phyloP scores from a whole-genome alignment of 1,139 yeast species.

The Pichia sp. region DNA sequence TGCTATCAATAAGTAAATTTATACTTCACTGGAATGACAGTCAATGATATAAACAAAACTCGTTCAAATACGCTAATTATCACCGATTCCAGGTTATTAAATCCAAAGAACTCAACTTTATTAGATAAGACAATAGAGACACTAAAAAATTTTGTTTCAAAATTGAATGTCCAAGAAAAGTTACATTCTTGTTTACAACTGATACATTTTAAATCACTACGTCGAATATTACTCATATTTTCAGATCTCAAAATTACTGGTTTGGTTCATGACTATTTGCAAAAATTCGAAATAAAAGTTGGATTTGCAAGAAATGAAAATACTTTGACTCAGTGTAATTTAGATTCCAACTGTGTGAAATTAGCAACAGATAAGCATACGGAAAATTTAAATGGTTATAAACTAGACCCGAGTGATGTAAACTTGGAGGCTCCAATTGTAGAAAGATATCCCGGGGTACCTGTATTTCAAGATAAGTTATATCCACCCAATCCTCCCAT shows the following conservation, averaged over 20 bases:
- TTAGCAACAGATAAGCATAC: no score
- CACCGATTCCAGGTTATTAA: conserved; percentile 21
- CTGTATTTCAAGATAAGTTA: conserved; percentile 4
- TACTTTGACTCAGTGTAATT: background rate
- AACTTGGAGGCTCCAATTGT: background rate
- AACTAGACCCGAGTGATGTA: background rate
- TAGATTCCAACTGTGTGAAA: background rate
- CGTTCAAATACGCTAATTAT: conserved; percentile 27
- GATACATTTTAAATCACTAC: conserved; percentile 24
- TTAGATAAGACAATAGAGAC: conserved; percentile 19
- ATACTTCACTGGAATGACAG: background rate
- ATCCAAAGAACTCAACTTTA: conserved; percentile 18
- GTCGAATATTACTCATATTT: conserved; percentile 28
- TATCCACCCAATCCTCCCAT: conserved; percentile 23
- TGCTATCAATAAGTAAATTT: no score
- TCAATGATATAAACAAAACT: background rate
- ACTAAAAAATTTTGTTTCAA: conserved; percentile 17
- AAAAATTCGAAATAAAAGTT: conserved; percentile 18
- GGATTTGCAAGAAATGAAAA: conserved; percentile 22
- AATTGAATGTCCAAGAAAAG: conserved; percentile 10
- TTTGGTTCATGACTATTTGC: conserved; percentile 17
- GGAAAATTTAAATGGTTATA: background rate
- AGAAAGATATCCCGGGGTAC: conserved; percentile 8
- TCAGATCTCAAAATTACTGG: conserved; percentile 17
- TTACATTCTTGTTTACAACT: conserved; percentile 20